phyloP scores from a whole-genome alignment of 2,329 filamentous ascomycete species.

The Ascomycota sp. region DNA sequence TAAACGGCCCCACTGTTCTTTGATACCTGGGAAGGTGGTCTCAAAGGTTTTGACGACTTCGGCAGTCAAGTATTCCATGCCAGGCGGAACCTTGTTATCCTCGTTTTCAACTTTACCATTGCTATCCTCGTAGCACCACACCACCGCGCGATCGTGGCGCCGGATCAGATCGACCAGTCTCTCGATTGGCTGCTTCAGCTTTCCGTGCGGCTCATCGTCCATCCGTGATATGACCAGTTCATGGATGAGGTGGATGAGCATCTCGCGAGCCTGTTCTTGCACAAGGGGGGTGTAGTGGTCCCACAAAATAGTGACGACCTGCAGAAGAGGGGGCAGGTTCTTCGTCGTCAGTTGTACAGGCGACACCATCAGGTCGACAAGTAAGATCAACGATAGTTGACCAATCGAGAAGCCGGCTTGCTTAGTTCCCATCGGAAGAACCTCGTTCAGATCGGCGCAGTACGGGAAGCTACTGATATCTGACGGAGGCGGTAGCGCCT shows the following conservation, averaged over 20 bases:
- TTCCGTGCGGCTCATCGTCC: constrained; percentile 42
- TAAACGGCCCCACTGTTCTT: constrained; percentile 77
- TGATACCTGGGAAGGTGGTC: constrained; percentile 64
- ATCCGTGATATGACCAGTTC: constrained; percentile 71
- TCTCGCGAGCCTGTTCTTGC: constrained; percentile 89
- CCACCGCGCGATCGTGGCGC: constrained; percentile 61
- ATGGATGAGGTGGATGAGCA: constrained; percentile 94
- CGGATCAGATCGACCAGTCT: constrained; percentile 75
- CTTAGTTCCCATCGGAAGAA: constrained; percentile 74
- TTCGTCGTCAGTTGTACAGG: constrained; percentile 64
- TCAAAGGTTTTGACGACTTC: constrained; percentile 75
- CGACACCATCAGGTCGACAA: constrained; percentile 91
- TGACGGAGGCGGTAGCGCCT: constrained; percentile 45
- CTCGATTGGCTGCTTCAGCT: constrained; percentile 58
- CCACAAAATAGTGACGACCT: constrained; percentile 87
- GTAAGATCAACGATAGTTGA: constrained; percentile 76
- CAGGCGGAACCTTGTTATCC: constrained; percentile 60
- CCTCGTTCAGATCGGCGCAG: constrained; percentile 63
- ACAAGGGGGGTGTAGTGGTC: constrained; percentile 92
- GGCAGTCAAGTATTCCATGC: constrained; percentile 69
- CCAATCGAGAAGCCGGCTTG: constrained; percentile 81
- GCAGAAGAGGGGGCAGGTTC: constrained; percentile 66
- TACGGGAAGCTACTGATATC: constrained; percentile 67
- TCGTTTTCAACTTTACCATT: constrained; percentile 58
- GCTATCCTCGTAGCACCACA: constrained; percentile 89